These are phyloP conservation scores for Hibiscus mutabilis DNA, from an alignment of 345 rosid species.

Conservation along the genomic window DNA sequence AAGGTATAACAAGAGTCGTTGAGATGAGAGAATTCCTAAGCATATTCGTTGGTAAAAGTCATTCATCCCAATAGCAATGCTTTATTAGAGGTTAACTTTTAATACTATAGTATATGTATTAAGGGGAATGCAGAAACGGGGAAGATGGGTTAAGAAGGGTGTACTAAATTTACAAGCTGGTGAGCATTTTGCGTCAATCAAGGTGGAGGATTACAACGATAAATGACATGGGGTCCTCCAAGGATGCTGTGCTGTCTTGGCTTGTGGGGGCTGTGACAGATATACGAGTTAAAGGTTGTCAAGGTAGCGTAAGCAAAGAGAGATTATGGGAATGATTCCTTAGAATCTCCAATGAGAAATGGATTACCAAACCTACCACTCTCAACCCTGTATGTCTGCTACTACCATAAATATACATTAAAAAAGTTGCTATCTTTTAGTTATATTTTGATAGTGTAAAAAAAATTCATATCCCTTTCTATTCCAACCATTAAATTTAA, in stretches of 20 bases:
- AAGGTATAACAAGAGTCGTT: slow-evolving; percentile 27
- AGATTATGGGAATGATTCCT: not conserved
- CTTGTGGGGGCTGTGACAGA: too few species aligned
- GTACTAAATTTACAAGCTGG: not conserved
- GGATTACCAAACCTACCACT: too few species aligned
- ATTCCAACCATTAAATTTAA: too few species aligned
- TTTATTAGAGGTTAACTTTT: not conserved
- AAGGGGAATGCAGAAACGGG: not conserved
- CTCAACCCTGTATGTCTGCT: not conserved
- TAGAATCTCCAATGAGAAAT: not conserved
- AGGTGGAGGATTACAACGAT: too few species aligned
- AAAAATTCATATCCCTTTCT: too few species aligned
- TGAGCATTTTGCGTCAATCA: not conserved
- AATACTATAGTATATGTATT: not conserved
- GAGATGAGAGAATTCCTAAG: slow-evolving; percentile 30
- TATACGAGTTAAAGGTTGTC: too few species aligned
- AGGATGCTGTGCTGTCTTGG: too few species aligned
- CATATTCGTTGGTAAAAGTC: slow-evolving; percentile 42
- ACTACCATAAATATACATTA: not conserved
- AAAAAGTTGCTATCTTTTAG: not conserved
- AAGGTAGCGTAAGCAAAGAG: too few species aligned
- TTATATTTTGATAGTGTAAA: too few species aligned
- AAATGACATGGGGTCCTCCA: too few species aligned
- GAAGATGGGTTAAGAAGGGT: not conserved
- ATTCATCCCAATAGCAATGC: not conserved